Evolutionary conservation across 495 filamentous ascomycete genomes (phyloP), one percentile per base, ranked within the genome.

Genomic region (Friedmanniomyces endolithicus): DNA sequence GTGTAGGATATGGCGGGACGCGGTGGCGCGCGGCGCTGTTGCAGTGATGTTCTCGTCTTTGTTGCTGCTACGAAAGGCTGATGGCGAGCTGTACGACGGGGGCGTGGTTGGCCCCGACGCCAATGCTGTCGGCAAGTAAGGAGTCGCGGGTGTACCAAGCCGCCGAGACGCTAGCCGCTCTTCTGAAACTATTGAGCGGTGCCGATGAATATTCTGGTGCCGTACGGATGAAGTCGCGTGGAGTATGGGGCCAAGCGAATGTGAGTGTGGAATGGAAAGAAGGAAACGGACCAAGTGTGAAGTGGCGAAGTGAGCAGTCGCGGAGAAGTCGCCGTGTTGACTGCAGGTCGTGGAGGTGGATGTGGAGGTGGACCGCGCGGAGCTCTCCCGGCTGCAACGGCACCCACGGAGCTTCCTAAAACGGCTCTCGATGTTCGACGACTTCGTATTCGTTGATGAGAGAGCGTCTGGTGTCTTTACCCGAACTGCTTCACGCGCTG

Each of bases 21-120:
- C 11, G 25, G 48, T 34, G 11, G 22, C 22, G 20, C 29, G 17
- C 24, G 48, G 27, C 48, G 48, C 11, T 35, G 17, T 11, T 34
- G 48, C 9, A 34, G 48, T 50, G 27, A 31, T 16, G 4, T 8
- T 16, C 3, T 19, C n/a, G 29, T 31, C 29, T 50, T 31, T 50
- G 29, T 31, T 33, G 48, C 24, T 19, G 17, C 33, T 11, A 6
- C 2, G 48, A 6, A 48, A 48, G 45, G 19, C 23, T 12, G 19
- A 31, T 52, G 50, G 50, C 50, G 51, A 45, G 51, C 24, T n/a
- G 51, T 45, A 34, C 37, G 51, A 53, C 51, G 51, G 37, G 40
- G 51, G 37, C 51, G 31, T 53, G n/a, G 4, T 53, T n/a, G 40
- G 37, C 51, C 40, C 20, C 31, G 51, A 27, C 51, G 51, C 40